Percentiles rank a stretch among this genome's conserved stretches.
These are phyloP conservation scores for Pseudocohnilembus persalinus DNA, from an alignment of 169 alveolate genomes.

Conservation along the genomic window DNA sequence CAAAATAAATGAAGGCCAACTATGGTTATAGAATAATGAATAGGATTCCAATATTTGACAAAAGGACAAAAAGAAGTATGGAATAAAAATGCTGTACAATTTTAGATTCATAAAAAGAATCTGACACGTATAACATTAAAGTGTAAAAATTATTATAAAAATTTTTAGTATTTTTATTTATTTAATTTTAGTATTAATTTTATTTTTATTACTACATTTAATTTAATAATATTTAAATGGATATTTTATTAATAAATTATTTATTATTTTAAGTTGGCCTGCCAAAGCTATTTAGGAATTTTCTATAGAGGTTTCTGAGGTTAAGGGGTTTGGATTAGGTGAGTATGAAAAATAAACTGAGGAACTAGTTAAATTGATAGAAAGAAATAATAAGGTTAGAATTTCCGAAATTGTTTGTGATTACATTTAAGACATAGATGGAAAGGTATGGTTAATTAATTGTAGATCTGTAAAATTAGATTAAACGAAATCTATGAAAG, in stretches of 20 bases:
- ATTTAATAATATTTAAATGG: no score
- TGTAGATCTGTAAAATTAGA: constrained; percentile 52
- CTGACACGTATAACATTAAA: constrained; percentile 50
- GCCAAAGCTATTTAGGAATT: not conserved
- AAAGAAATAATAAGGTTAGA: constrained; percentile 60
- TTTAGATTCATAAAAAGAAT: constrained; percentile 27
- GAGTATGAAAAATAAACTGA: constrained; percentile 62
- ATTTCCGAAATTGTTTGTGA: constrained; percentile 58
- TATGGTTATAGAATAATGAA: constrained; percentile 39
- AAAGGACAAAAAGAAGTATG: constrained; percentile 26
- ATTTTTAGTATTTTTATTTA: not conserved
- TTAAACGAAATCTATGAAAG: constrained; percentile 47
- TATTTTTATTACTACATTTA: not conserved
- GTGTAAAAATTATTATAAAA: constrained; percentile 37
- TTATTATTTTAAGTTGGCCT: not conserved
- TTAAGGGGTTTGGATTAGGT: constrained; percentile 47
- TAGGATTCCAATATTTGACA: constrained; percentile 30
- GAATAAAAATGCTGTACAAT: constrained; percentile 27
- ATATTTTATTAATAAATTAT: no score
- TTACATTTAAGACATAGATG: constrained; percentile 68
- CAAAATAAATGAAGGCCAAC: constrained; percentile 38
- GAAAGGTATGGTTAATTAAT: constrained; percentile 57
- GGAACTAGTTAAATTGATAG: constrained; percentile 52
- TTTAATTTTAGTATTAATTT: no score
- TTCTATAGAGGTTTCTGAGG: constrained; percentile 34